Conservation (phyloP, 2,329 filamentous ascomycete genomes). For the Emericellopsis cladophorae region DNA sequence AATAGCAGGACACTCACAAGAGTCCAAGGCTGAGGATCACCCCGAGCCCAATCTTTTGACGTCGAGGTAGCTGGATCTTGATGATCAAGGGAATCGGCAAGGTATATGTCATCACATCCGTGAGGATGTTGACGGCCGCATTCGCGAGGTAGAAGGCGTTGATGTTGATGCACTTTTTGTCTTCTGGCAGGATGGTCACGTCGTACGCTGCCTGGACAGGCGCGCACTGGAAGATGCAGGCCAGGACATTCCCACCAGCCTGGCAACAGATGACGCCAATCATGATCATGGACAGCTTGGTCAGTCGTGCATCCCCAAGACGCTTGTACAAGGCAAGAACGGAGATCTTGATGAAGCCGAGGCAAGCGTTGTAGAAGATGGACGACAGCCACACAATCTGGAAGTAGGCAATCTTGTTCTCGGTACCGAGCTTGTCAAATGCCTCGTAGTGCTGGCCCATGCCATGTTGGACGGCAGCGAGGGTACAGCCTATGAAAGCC, state of each 20-base stretch:
- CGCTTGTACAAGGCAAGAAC: constrained; percentile 30
- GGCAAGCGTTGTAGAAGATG: constrained; percentile 31
- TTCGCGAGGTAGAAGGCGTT: constrained; percentile 33
- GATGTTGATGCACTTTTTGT: constrained; percentile 25
- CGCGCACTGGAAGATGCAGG: constrained; percentile 28
- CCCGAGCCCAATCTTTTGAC: constrained; percentile 27
- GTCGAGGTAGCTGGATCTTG: constrained; percentile 26
- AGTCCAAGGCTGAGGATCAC: constrained; percentile 30
- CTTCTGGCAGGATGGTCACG: constrained; percentile 10
- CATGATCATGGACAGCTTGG: constrained; percentile 21
- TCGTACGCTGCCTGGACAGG: constrained; percentile 26
- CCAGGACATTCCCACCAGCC: constrained; percentile 24
- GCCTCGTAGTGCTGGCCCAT: constrained; percentile 16
- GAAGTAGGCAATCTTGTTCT: constrained; percentile 7
- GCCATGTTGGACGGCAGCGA: constrained; percentile 11
- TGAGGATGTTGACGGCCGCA: constrained; percentile 31
- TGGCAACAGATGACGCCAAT: constrained; percentile 24
- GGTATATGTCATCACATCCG: constrained; percentile 29
- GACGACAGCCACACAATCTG: constrained; percentile 27
- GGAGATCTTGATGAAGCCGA: constrained; percentile 34
- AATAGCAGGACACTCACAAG: constrained; percentile 13
- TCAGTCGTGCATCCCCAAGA: constrained; percentile 23
- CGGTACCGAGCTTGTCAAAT: constrained; percentile 6
- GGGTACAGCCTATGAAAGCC: constrained; percentile 19
- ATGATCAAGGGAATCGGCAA: constrained; percentile 29